Conservation (phyloP, 2,329 filamentous ascomycete species). For the Fusarium sp. region DNA sequence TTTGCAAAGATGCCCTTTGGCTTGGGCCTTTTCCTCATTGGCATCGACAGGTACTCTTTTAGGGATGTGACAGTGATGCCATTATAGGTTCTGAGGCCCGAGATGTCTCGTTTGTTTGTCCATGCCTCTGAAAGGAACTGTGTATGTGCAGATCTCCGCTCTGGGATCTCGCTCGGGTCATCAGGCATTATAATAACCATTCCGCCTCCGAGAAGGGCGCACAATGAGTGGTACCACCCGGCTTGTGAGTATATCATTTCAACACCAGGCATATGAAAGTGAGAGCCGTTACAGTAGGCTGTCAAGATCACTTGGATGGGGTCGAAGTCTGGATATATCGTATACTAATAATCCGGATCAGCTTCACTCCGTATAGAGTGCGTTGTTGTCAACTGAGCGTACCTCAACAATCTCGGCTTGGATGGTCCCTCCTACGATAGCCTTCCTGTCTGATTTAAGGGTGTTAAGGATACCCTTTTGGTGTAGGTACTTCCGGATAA, state of each 20-base stretch:
- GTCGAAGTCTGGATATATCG: not conserved
- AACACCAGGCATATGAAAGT: not conserved
- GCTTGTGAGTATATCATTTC: not conserved
- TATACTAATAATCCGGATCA: not conserved
- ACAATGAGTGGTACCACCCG: not conserved
- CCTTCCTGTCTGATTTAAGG: not conserved
- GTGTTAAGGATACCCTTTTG: not conserved
- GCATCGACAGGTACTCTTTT: not conserved
- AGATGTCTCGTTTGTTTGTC: not conserved
- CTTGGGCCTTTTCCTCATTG: not conserved
- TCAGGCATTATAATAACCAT: not conserved
- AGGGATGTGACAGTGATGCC: not conserved
- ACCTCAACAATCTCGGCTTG: not conserved
- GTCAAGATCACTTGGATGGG: not conserved
- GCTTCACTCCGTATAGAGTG: not conserved
- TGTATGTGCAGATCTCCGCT: not conserved
- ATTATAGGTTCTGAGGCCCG: not conserved
- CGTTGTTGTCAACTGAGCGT: not conserved
- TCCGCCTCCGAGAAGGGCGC: not conserved
- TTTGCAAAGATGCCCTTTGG: not conserved
- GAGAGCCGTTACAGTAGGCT: not conserved
- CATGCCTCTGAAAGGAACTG: not conserved
- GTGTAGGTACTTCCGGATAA: not conserved
- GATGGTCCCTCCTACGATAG: not conserved
- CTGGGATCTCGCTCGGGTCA: not conserved